Base-by-base conservation (phyloP, 352 stramenopile species). In the Globisporangium viniferum region DNA sequence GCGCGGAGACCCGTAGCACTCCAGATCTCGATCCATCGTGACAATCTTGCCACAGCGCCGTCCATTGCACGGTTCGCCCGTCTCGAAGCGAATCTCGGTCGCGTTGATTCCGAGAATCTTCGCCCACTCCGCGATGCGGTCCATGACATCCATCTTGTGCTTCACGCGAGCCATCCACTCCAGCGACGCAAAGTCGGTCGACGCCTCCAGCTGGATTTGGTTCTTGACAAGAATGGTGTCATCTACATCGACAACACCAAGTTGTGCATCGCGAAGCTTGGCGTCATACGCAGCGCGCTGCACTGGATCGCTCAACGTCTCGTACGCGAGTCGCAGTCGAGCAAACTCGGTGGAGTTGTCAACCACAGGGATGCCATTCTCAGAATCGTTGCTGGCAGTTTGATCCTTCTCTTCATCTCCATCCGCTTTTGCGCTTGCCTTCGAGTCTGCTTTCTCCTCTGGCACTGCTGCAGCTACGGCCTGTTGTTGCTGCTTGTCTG, bases 131-230 rank as follows among this genome's bases (percentile, higher is more conserved):
- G 86, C 73, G 56, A 93, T 89, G 9, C 81, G 78, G 44, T 88
- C 86, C 84, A 93, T 93, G 1, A 93, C 86, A 58, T 93, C 86
- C 84, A 92, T 93, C 64, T 93, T 93, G 82, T 93, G 84, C 67
- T 93, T 92, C 18, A 93, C 80, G 5, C 86, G 81, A 7, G 80
- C 81, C 82, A 93, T 92, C 86, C 86, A 93, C 71, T 93, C 86
- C 2, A 93, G 74, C 4, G 83, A 92, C 36, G 86, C 86, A 72
- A 92, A 92, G 59, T 93, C 83, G 20, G 79, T 87, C 15, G 79
- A 78, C 14, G 82, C 84, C 66, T 93, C 86, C 2, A 93, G 35
- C 31, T 83, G 78, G 49, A 91, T 79, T 62, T 91, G 86, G 57
- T 89, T 62, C 60, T 79, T 81, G 20, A 91, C 84, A 4, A 80